Percentiles rank a stretch among this genome's conserved stretches.
phyloP scores from a whole-genome alignment of 73 alveolate species.

The Uronychia setigera region DNA sequence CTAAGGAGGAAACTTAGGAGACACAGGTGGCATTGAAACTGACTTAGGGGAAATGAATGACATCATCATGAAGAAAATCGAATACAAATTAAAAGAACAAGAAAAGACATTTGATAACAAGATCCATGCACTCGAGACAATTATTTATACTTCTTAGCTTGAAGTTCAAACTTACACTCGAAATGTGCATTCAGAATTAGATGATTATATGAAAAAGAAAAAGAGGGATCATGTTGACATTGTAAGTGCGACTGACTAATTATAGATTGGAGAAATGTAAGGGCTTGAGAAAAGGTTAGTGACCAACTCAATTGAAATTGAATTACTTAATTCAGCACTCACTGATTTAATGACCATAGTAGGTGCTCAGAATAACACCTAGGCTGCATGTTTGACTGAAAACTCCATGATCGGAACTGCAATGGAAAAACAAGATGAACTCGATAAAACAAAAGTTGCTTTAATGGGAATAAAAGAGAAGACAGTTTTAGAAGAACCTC shows the following conservation, averaged over 20 bases:
- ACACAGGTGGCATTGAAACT: not conserved
- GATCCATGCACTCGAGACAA: not conserved
- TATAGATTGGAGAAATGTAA: not conserved
- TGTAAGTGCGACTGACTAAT: not conserved
- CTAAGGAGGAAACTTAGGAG: not conserved
- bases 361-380: not conserved
- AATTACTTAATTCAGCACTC: not conserved
- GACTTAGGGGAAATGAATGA: not conserved
- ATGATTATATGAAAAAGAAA: not conserved
- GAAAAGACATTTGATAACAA: not conserved
- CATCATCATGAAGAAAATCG: not conserved
- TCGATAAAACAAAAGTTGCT: not conserved
- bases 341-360: not conserved
- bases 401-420: not conserved
- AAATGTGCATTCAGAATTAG: not conserved
- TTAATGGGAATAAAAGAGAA: not conserved
- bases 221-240: not conserved
- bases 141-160: not conserved
- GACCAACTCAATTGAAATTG: not conserved
- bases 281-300: not conserved
- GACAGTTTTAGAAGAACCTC: no score
- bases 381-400: not conserved
- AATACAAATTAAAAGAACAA: not conserved
- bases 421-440: not conserved
- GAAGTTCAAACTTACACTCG: not conserved